Evolutionary conservation across 805 yeast species (phyloP).

Genomic region (Millerago galiae): DNA sequence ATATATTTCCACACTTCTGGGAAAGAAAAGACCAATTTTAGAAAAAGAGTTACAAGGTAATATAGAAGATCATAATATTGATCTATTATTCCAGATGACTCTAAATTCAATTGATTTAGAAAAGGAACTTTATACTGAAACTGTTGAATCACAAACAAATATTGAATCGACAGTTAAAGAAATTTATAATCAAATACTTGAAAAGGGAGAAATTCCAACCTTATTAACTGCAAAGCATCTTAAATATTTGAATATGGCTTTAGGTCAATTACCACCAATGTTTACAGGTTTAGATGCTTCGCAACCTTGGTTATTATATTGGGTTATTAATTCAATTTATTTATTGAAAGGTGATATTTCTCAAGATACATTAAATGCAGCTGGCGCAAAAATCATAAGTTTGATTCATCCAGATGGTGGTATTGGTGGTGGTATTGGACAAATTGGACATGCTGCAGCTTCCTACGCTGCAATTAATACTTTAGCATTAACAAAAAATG

Average conservation of each 20-base stretch:
- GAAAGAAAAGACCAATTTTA: constrained; percentile 7
- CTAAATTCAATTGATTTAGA: constrained; percentile 14
- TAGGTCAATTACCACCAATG: constrained; percentile 18
- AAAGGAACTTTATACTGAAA: constrained; percentile 29
- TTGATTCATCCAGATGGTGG: constrained; percentile 46
- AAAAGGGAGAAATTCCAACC: constrained; percentile 12
- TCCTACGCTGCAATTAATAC: constrained; percentile 73
- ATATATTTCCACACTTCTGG: constrained; percentile 8
- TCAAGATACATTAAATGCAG: constrained; percentile 23
- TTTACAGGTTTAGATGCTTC: constrained; percentile 66
- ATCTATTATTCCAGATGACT: constrained; percentile 15
- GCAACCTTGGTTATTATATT: constrained; percentile 86
- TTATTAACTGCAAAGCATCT: constrained; percentile 14
- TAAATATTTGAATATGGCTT: constrained; percentile 13
- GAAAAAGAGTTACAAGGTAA: background rate
- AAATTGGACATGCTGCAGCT: constrained; percentile 78
- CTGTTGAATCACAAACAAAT: constrained; percentile 30
- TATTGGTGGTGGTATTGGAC: constrained; percentile 81
- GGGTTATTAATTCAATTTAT: constrained; percentile 59
- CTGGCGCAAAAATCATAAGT: constrained; percentile 25
- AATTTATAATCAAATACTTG: constrained; percentile 26
- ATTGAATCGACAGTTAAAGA: constrained; percentile 25
- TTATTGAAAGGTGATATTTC: constrained; percentile 31
- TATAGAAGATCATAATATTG: constrained; percentile 1
- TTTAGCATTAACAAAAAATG: constrained; percentile 45